Evolutionary conservation across 768 basidiomycete genomes (phyloP).

Genomic region (Lentinula aciculospora): DNA sequence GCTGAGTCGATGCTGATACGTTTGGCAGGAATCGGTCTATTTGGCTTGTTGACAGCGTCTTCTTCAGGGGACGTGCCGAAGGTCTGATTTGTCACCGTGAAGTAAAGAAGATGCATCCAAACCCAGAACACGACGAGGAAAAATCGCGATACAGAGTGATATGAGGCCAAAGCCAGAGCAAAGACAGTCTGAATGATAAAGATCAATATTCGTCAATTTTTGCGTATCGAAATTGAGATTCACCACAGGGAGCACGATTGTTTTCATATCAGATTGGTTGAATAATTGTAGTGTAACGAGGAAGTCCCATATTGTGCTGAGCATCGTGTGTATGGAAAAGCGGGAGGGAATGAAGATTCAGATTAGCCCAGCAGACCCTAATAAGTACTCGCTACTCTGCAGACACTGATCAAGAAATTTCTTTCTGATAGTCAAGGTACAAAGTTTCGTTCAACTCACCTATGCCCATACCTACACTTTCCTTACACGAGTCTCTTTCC

Average conservation of each 20-base stretch:
- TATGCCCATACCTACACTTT: no score
- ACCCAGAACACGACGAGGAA: constrained; percentile 27
- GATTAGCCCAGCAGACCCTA: background rate
- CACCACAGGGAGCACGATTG: background rate
- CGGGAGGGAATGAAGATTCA: background rate
- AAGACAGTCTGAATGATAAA: background rate
- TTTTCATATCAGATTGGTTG: constrained; percentile 3
- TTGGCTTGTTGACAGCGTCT: constrained; percentile 27
- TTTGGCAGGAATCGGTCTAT: constrained; percentile 27
- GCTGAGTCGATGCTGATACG: constrained; percentile 19
- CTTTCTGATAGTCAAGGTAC: background rate
- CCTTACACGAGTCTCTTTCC: no score
- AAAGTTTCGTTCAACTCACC: no score
- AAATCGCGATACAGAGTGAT: background rate
- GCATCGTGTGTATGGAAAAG: background rate
- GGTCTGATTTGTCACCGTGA: constrained; percentile 31
- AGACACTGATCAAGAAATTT: background rate
- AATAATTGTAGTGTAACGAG: constrained; percentile 1
- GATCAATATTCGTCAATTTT: background rate
- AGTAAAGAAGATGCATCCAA: constrained; percentile 33
- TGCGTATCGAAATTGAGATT: background rate
- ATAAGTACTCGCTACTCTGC: background rate
- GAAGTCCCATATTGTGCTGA: background rate
- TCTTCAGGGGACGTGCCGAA: constrained; percentile 21
- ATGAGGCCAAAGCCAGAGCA: background rate